Evolutionary conservation across 768 basidiomycete species (phyloP).

Genomic region (Sporobolomyces roseus): DNA sequence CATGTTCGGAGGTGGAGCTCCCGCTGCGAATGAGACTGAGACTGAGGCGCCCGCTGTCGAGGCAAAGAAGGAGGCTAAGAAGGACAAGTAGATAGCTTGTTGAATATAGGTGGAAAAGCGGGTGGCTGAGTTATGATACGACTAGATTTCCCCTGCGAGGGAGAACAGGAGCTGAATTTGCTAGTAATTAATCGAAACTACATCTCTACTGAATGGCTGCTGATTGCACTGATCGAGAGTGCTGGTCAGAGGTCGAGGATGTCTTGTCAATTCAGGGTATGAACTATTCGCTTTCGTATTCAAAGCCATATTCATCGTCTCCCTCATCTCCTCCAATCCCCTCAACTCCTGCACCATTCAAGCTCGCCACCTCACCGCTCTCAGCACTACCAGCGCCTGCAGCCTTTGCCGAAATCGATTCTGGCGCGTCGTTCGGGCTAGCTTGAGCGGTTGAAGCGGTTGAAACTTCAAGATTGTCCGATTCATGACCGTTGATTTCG

Average conservation of each 20-base stretch:
- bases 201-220: no score
- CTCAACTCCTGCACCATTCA: not conserved
- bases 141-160: no score
- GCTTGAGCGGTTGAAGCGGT: no score
- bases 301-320: constrained; percentile 16
- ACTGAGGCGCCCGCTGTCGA: constrained; percentile 76
- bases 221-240: no score
- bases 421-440: no score
- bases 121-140: not conserved
- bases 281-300: no score
- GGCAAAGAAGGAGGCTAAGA: constrained; percentile 65
- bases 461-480: not conserved
- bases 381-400: not conserved
- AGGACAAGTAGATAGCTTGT: constrained; percentile 8
- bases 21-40: constrained; percentile 75
- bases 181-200: no score
- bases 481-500: not conserved
- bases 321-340: not conserved
- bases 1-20: constrained; percentile 48
- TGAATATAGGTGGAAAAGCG: not conserved
- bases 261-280: no score
- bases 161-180: no score
- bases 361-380: not conserved
- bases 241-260: no score
- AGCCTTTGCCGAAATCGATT: no score